A percentile compares a stretch with the other conserved stretches of the same genome.
Evolutionary conservation across 2,329 filamentous ascomycete genomes (phyloP).

Genomic region (Clarireedia homoeocarpa): DNA sequence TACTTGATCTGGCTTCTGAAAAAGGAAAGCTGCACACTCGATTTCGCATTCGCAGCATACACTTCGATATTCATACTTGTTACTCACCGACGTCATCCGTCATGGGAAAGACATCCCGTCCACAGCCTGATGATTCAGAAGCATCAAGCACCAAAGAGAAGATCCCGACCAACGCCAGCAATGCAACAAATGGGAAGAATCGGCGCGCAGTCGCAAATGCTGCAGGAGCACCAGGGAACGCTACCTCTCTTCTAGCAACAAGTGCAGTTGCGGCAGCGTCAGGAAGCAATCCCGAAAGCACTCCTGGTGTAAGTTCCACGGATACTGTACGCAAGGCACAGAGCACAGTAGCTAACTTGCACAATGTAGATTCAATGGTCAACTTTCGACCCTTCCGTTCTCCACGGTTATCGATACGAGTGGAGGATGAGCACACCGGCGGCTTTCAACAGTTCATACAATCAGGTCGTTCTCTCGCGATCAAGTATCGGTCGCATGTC

Average conservation of each 20-base stretch:
- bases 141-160: slow-evolving; percentile 32
- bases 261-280: slow-evolving; percentile 3
- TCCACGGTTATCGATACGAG: slow-evolving; percentile 69
- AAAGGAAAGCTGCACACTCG: too few relatives aligned
- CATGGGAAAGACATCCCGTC: slow-evolving; percentile 19
- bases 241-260: slow-evolving; percentile 18
- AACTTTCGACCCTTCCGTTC: slow-evolving; percentile 56
- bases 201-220: slow-evolving; percentile 21
- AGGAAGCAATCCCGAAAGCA: slow-evolving; percentile 15
- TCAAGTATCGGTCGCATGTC: slow-evolving; percentile 63
- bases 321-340: background rate
- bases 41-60: too few relatives aligned
- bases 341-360: slow-evolving; percentile 1
- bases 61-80: background rate
- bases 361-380: slow-evolving; percentile 52
- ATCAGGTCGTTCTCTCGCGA: slow-evolving; percentile 53
- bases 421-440: slow-evolving; percentile 64
- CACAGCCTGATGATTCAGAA: slow-evolving; percentile 30
- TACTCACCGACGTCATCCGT: background rate
- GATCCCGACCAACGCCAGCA: slow-evolving; percentile 14
- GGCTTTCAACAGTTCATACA: slow-evolving; percentile 58
- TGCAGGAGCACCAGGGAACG: slow-evolving; percentile 20
- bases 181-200: slow-evolving; percentile 24
- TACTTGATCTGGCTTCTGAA: too few relatives aligned
- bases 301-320: slow-evolving; percentile 22